Conservation (phyloP, 2,329 filamentous ascomycete genomes). For the Trichoderma brevicompactum region DNA sequence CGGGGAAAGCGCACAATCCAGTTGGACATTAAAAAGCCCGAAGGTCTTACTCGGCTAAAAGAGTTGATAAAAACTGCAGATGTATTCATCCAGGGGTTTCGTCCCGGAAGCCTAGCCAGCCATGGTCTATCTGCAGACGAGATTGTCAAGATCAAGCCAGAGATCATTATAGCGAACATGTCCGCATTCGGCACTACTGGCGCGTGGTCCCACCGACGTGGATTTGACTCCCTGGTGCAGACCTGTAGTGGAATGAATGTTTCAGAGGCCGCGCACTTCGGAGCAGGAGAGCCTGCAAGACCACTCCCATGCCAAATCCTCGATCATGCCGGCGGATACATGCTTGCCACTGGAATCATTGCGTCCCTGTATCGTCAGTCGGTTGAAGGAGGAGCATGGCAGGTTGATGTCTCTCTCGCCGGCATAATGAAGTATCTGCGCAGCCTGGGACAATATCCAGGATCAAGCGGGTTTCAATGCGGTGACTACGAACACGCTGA, state of each 20-base stretch:
- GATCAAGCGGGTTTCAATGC: neutral
- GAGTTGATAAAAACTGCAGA: constrained; percentile 60
- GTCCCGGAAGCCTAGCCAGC: constrained; percentile 59
- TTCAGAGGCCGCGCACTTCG: constrained; percentile 53
- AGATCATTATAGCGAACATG: constrained; percentile 53
- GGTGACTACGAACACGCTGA: neutral
- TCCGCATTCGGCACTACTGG: constrained; percentile 55
- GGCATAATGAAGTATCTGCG: constrained; percentile 57
- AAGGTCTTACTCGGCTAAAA: constrained; percentile 58
- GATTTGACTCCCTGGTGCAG: constrained; percentile 56
- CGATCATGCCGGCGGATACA: constrained; percentile 58
- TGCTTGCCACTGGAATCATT: constrained; percentile 55
- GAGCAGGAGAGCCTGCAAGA: constrained; percentile 44
- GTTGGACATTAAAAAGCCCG: constrained; percentile 57
- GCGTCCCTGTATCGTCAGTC: constrained; percentile 53
- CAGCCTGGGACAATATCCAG: constrained; percentile 53
- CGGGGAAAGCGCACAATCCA: constrained; percentile 63
- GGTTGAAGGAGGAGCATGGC: constrained; percentile 47
- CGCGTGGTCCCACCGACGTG: constrained; percentile 46
- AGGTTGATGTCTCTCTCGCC: constrained; percentile 57
- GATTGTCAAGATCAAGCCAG: constrained; percentile 45
- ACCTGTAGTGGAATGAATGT: constrained; percentile 58
- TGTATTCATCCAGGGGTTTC: constrained; percentile 65
- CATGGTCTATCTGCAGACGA: constrained; percentile 43
- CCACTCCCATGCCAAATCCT: constrained; percentile 57